Conservation (phyloP, 495 filamentous ascomycete genomes). For the Penicillium turbatum region DNA sequence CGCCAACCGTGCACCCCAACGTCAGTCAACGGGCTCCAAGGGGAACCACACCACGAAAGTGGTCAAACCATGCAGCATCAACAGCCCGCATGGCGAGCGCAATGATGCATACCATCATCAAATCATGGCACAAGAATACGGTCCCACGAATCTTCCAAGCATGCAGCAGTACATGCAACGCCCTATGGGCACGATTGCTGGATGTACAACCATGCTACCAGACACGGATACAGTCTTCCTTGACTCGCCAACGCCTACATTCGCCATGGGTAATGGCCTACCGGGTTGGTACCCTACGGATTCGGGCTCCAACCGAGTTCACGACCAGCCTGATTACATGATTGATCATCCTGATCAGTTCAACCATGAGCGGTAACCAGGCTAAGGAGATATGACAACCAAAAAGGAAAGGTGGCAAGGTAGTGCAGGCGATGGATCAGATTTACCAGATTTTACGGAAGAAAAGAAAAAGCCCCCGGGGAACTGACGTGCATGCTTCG, state of each 20-base stretch:
- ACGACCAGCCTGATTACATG: constrained; percentile 15
- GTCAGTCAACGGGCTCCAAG: constrained; percentile 53
- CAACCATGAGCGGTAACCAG: neutral
- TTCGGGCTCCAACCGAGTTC: constrained; percentile 12
- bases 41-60: constrained; percentile 49
- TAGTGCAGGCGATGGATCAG: neutral
- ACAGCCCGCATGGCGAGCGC: constrained; percentile 15
- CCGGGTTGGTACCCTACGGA: constrained; percentile 14
- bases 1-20: constrained; percentile 42
- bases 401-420: constrained; percentile 2
- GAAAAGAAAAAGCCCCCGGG: neutral
- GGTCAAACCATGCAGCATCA: neutral
- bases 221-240: constrained; percentile 21
- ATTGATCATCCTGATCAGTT: constrained; percentile 18
- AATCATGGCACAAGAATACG: neutral
- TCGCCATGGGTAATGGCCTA: constrained; percentile 20
- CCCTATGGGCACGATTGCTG: constrained; percentile 23
- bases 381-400: constrained; percentile 1
- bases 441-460: neutral
- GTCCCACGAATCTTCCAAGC: neutral
- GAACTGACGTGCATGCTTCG: constrained; percentile 13
- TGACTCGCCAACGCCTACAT: constrained; percentile 18
- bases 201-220: constrained; percentile 27
- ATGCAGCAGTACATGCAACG: constrained; percentile 13
- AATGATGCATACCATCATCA: constrained; percentile 4